These are phyloP conservation scores for Glycine tomentella DNA, from an alignment of 306 rosid genomes.

Conservation along the genomic window DNA sequence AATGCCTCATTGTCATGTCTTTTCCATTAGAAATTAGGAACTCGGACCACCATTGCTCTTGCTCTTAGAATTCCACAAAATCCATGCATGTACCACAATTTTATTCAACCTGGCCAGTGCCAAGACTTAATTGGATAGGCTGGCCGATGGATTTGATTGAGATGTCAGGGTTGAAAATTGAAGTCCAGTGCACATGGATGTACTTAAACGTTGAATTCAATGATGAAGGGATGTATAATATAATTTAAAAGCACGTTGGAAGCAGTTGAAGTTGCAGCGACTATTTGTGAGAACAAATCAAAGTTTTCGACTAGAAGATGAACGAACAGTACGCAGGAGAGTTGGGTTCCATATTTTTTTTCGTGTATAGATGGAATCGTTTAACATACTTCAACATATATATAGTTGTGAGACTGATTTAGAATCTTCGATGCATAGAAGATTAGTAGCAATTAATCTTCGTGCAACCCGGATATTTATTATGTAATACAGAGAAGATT, in stretches of 20 bases:
- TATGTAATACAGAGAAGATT: too few relatives aligned
- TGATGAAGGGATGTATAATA: too few relatives aligned
- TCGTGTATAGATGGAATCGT: background rate
- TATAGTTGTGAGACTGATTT: too few relatives aligned
- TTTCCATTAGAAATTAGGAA: conserved; percentile 52
- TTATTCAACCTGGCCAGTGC: background rate
- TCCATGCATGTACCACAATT: too few relatives aligned
- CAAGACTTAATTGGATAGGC: conserved; percentile 21
- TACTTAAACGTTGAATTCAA: too few relatives aligned
- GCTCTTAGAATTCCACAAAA: conserved; percentile 37
- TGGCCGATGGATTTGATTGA: conserved; percentile 37
- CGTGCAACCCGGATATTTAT: too few relatives aligned
- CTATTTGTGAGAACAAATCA: background rate
- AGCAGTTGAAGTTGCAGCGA: background rate
- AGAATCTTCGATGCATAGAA: too few relatives aligned
- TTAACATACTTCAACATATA: too few relatives aligned
- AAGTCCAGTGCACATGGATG: conserved; percentile 32
- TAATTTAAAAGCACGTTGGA: background rate
- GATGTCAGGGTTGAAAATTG: conserved; percentile 8
- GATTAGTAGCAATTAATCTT: too few relatives aligned
- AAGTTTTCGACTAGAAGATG: background rate
- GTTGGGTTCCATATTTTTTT: background rate
- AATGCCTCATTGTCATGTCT: conserved; percentile 33
- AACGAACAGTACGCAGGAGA: background rate
- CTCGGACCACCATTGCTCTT: conserved; percentile 52